phyloP scores from a whole-genome alignment of 352 stramenopile species.

The Phytophthora vignae region DNA sequence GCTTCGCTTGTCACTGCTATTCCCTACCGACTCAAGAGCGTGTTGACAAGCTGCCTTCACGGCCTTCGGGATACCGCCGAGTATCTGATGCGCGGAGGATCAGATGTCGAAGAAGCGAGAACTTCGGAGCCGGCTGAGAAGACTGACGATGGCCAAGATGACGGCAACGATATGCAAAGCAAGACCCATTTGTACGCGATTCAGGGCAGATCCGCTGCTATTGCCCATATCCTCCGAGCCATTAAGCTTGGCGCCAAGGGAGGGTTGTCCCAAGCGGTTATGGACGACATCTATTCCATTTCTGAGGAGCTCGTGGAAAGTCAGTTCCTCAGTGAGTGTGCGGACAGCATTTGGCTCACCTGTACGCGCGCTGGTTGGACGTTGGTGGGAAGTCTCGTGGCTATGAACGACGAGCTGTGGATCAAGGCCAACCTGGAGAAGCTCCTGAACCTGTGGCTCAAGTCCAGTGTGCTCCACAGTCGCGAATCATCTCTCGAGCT shows the following conservation, averaged over 20 bases:
- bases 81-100: conserved; percentile 47
- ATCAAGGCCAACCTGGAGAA: conserved; percentile 58
- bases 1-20: conserved; percentile 71
- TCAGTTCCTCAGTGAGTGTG: conserved; percentile 79
- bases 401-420: conserved; percentile 75
- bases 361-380: conserved; percentile 88
- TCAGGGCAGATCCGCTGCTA: conserved; percentile 73
- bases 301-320: conserved; percentile 80
- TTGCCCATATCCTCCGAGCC: conserved; percentile 70
- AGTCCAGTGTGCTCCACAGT: conserved; percentile 79
- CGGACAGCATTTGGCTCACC: conserved; percentile 88
- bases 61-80: conserved; percentile 54
- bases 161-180: conserved; percentile 54
- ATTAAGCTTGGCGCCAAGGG: conserved; percentile 51
- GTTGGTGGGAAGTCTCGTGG: conserved; percentile 73
- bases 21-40: conserved; percentile 66
- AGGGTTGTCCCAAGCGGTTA: conserved; percentile 60
- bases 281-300: conserved; percentile 71
- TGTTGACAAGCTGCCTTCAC: conserved; percentile 52
- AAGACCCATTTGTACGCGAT: conserved; percentile 80
- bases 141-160: conserved; percentile 36
- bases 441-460: conserved; percentile 78
- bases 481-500: conserved; percentile 85
- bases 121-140: conserved; percentile 23
- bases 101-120: conserved; percentile 32